Conservation (phyloP, 805 yeast species). For the Candida peoriensis region DNA sequence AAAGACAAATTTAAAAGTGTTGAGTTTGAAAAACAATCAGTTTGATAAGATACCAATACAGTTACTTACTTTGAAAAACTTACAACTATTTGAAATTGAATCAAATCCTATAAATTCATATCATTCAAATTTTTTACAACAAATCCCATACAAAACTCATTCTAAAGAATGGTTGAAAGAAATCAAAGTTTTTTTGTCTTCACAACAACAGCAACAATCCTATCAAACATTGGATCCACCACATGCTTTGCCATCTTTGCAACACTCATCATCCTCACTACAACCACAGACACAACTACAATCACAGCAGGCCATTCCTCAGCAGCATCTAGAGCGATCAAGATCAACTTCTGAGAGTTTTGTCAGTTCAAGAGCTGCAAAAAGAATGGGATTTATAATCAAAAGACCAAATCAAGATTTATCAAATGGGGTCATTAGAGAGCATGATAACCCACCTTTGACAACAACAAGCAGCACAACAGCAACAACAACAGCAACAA, state of each 20-base stretch:
- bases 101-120: conserved; percentile 58
- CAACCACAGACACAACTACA: not conserved
- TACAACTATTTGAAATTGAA: conserved; percentile 55
- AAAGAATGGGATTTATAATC: conserved; percentile 71
- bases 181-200: conserved; percentile 9
- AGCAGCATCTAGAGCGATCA: conserved; percentile 20
- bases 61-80: conserved; percentile 44
- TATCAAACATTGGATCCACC: not conserved
- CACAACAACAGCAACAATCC: not conserved
- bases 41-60: conserved; percentile 50
- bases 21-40: conserved; percentile 58
- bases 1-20: conserved; percentile 40
- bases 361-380: conserved; percentile 59
- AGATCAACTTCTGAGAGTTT: conserved; percentile 37
- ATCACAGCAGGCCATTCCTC: too few species aligned
- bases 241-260: not conserved
- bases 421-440: conserved; percentile 20
- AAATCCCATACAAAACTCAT: conserved; percentile 29
- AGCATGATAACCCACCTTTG: conserved; percentile 20
- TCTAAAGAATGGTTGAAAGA: conserved; percentile 39
- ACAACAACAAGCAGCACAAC: conserved; percentile 3
- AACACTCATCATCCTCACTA: not conserved
- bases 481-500: not conserved
- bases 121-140: conserved; percentile 33
- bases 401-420: conserved; percentile 30